phyloP scores from a whole-genome alignment of 257 asterid species.

The Penstemon newberryi region DNA sequence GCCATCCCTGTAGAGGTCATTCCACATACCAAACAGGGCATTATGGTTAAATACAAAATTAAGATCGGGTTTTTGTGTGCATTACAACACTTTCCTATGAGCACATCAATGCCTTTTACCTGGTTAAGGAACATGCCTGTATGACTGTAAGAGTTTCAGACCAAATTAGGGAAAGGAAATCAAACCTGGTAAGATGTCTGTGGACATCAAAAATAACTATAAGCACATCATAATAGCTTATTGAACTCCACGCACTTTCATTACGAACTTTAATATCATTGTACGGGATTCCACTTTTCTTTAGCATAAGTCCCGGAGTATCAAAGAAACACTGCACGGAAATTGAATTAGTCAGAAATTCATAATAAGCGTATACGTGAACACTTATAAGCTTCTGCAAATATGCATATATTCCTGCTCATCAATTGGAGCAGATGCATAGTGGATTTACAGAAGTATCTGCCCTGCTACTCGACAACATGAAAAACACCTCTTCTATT shows the following conservation, averaged over 20 bases:
- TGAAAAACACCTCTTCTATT: neutral
- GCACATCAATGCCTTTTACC: neutral
- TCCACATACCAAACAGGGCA: neutral
- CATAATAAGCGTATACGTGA: neutral
- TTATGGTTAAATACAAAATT: neutral
- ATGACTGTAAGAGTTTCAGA: slow-evolving; percentile 16
- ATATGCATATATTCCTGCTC: slow-evolving; percentile 14
- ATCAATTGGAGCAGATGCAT: slow-evolving; percentile 7
- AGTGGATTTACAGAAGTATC: slow-evolving; percentile 1
- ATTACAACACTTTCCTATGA: neutral
- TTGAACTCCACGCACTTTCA: slow-evolving; percentile 92
- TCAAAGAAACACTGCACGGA: slow-evolving; percentile 89
- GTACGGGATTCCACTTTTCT: slow-evolving; percentile 83
- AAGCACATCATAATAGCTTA: slow-evolving; percentile 71
- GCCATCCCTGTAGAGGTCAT: neutral
- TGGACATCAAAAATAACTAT: slow-evolving; percentile 91
- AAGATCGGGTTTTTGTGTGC: neutral
- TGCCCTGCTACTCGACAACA: neutral
- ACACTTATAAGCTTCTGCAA: neutral
- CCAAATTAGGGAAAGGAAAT: slow-evolving; percentile 25
- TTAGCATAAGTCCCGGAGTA: slow-evolving; percentile 96
- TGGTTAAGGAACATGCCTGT: neutral
- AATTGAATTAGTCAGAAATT: slow-evolving; percentile 36
- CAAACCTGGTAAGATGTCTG: slow-evolving; percentile 86
- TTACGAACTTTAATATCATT: slow-evolving; percentile 76